A percentile compares a stretch with the other conserved stretches of the same genome.
Evolutionary conservation across 75 land plant genomes (phyloP).

Genomic region (Azolla pinnata): DNA sequence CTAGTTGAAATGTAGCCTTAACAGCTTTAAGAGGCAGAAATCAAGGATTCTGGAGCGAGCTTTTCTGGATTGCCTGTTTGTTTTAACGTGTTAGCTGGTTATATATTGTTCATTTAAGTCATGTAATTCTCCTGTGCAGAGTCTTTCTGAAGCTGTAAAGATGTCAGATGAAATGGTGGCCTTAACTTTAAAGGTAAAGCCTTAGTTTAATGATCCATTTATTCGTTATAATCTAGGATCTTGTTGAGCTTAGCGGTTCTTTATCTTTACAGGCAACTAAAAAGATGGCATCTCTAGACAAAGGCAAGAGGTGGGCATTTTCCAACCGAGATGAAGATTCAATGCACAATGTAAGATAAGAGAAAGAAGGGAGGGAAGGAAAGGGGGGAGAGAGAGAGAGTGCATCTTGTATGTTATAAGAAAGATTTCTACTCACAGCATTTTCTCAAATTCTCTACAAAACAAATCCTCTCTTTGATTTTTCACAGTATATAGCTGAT

Average conservation of each 20-base stretch:
- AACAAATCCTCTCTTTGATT: neutral
- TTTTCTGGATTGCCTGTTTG: too few relatives aligned
- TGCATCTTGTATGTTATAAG: too few relatives aligned
- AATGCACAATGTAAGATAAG: conserved; percentile 17
- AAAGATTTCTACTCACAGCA: neutral
- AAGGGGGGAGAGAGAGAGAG: conserved; percentile 8
- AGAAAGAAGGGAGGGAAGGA: neutral
- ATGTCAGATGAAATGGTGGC: conserved; percentile 10
- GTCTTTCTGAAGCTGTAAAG: conserved; percentile 16
- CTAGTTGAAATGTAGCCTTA: too few relatives aligned
- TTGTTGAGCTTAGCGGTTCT: neutral
- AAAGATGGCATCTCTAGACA: conserved; percentile 21
- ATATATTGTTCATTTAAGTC: neutral
- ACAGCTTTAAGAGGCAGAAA: too few relatives aligned
- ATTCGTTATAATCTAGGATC: neutral
- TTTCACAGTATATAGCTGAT: conserved; percentile 66
- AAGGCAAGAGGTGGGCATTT: conserved; percentile 11
- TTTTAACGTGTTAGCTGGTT: too few relatives aligned
- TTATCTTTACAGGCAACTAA: conserved; percentile 14
- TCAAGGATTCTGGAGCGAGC: too few relatives aligned
- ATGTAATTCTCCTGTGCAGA: conserved; percentile 1
- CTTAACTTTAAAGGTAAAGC: conserved; percentile 14
- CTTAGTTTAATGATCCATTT: neutral
- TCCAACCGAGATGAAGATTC: conserved; percentile 15
- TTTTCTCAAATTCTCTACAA: neutral